Base-by-base conservation (phyloP, 345 rosid genomes). In the Camelina hispida region DNA sequence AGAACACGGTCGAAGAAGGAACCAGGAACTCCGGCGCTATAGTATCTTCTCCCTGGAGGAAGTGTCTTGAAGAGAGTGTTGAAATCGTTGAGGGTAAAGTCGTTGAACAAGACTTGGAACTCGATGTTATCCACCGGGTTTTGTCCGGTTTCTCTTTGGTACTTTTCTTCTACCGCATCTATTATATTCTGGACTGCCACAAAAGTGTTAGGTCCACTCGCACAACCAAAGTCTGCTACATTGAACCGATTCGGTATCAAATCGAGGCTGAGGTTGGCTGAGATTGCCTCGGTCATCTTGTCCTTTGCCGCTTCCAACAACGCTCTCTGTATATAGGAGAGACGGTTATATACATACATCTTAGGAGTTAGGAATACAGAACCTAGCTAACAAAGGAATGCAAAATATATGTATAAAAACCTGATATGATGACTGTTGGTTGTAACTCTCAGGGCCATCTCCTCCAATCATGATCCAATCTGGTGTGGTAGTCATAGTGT, bases 361-460 rank as follows among this genome's bases (percentile, higher is more conserved):
- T 23, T 12, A 12, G 2, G 10, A 25, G 6, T 23, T 12, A 12
- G 4, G 10, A 13, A 12, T 6, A 25, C 34, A 54, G 55, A 15
- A 15, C 50, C 3, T 46, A 46, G 50, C 17, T 44, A 44, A 43
- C 16, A 4, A 4, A 5, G 16, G 16, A 43, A 13, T 43, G 16
- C 16, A 14, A 43, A 40, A 11, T 14, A 40, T 40, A 11, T 40
- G 4, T 40, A 40, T 40, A 3, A 5, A 12, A 58, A 71, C 77
- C 77, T 72, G 77, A 52, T 72, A 72, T 0, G 60, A 72, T 1
- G 77, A 72, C 7, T 72, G 32, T 11, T 72, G 68, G 51, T 62
- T 60, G 53, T 72, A 72, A 54, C 76, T 72, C 52, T 72, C 61
- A 47, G 60, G 69, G 25, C 76, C 76, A 10, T 72, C 62, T 51